Conservation (phyloP, 179 eudicot species). For the Beta corolliflora region DNA sequence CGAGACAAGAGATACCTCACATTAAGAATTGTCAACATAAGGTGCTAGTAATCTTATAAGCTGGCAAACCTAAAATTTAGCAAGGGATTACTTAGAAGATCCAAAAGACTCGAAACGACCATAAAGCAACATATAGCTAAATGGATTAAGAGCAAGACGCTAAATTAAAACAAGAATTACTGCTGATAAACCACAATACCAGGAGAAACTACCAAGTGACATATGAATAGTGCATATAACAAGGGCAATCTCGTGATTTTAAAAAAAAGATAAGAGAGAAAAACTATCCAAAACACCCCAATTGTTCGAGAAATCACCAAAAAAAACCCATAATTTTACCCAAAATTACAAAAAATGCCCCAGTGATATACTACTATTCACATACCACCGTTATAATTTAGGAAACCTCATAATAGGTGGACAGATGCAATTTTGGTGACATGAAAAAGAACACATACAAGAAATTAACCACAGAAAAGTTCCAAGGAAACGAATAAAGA, state of each 20-base stretch:
- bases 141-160: neutral
- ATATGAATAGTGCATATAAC: too few species aligned
- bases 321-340: too few species aligned
- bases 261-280: too few species aligned
- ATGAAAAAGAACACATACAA: neutral
- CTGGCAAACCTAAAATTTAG: neutral
- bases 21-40: slow-evolving; percentile 4
- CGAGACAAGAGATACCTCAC: neutral
- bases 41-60: neutral
- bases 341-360: too few species aligned
- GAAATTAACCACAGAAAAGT: too few species aligned
- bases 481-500: neutral
- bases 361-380: too few species aligned
- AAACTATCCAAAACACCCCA: too few species aligned
- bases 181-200: neutral
- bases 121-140: neutral
- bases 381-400: too few species aligned
- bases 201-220: neutral
- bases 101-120: neutral
- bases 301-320: too few species aligned
- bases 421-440: neutral
- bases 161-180: neutral
- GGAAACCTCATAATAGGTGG: too few species aligned
- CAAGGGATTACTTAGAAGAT: neutral
- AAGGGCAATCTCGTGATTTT: too few species aligned